Percentiles rank a stretch among this genome's conserved stretches.
Evolutionary conservation across 176 grass and related monocot genomes (phyloP).

Genomic region (Eragrostis curvula): DNA sequence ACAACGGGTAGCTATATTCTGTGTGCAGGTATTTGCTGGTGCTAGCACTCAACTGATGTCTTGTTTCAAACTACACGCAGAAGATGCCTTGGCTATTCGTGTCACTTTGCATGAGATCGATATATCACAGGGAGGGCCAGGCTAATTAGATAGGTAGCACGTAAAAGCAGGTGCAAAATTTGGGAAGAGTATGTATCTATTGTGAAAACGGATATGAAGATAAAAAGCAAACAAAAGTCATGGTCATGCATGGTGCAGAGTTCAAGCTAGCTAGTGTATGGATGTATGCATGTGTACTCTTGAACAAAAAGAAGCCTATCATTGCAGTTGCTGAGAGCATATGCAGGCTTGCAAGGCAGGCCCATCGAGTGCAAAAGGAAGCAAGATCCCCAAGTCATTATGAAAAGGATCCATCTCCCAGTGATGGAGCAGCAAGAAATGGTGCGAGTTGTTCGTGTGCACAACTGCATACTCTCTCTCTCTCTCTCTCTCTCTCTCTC

Average conservation of each 20-base stretch:
- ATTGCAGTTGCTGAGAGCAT: constrained; percentile 67
- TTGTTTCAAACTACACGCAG: neutral
- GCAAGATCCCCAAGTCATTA: constrained; percentile 75
- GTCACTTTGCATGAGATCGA: constrained; percentile 29
- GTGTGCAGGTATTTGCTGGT: neutral
- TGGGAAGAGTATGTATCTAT: neutral
- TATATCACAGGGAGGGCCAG: neutral
- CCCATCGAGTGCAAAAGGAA: constrained; percentile 71
- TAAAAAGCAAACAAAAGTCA: constrained; percentile 22
- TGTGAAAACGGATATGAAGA: constrained; percentile 3
- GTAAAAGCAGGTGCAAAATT: neutral
- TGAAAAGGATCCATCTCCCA: constrained; percentile 73
- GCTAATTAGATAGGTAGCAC: neutral
- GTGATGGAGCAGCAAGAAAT: constrained; percentile 71
- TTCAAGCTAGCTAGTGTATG: neutral
- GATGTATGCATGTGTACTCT: constrained; percentile 13
- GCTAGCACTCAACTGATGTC: neutral
- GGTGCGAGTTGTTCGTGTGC: neutral
- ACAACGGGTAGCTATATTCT: neutral
- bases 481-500: neutral
- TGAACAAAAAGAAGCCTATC: constrained; percentile 58
- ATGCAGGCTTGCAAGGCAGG: constrained; percentile 69
- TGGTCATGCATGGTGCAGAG: neutral
- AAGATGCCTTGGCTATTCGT: constrained; percentile 29
- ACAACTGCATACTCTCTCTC: neutral